These are phyloP conservation scores for Mortierella sp. DNA, from an alignment of 371 early-diverging fungal species.

Conservation along the genomic window DNA sequence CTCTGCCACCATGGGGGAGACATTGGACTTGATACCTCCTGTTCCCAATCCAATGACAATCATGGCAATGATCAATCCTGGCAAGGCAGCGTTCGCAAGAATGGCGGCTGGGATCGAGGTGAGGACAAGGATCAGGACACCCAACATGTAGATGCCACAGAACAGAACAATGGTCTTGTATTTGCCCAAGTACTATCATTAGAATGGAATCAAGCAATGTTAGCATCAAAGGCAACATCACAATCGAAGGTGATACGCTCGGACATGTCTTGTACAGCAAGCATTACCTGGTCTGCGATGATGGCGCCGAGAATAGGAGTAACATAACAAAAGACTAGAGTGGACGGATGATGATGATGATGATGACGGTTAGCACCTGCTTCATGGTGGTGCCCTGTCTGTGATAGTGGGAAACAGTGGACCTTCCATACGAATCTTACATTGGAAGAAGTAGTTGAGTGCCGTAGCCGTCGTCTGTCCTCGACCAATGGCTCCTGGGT, in stretches of 20 bases:
- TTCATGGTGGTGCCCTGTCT: neutral
- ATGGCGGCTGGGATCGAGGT: conserved; percentile 72
- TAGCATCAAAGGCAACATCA: neutral
- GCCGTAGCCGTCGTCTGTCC: conserved; percentile 74
- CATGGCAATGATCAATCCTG: conserved; percentile 73
- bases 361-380: neutral
- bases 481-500: conserved; percentile 67
- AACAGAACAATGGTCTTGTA: conserved; percentile 80
- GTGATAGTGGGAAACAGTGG: no score
- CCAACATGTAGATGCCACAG: conserved; percentile 70
- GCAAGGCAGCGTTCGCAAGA: conserved; percentile 63
- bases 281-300: conserved; percentile 73
- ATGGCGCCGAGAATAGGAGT: conserved; percentile 83
- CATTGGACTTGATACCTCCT: conserved; percentile 89
- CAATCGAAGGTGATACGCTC: no score
- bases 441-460: conserved; percentile 80
- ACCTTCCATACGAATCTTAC: no score
- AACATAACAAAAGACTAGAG: conserved; percentile 74
- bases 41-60: conserved; percentile 85
- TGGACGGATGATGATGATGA: neutral
- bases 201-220: conserved; percentile 1
- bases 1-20: conserved; percentile 80
- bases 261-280: neutral
- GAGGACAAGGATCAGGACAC: conserved; percentile 72
- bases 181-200: conserved; percentile 71